Conservation (phyloP, 352 stramenopile genomes). For the Pythium brachiatum region DNA sequence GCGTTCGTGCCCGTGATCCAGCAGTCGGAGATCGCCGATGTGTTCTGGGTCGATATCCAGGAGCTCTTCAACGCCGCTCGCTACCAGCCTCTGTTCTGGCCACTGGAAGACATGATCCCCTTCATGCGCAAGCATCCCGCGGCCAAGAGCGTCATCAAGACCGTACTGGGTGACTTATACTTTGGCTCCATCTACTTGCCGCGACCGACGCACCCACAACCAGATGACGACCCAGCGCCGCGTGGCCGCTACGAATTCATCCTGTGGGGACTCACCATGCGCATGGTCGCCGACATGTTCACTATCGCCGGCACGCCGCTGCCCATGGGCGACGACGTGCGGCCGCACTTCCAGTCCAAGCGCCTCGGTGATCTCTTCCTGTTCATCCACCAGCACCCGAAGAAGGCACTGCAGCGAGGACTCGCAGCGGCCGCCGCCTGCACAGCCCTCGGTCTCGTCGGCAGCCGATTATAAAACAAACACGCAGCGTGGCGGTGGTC, state of each 20-base stretch:
- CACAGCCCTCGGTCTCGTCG: slow-evolving; percentile 34
- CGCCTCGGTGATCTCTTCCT: slow-evolving; percentile 47
- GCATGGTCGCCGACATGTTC: slow-evolving; percentile 62
- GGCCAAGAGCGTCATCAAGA: slow-evolving; percentile 31
- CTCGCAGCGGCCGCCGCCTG: slow-evolving; percentile 43
- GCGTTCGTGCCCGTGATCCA: slow-evolving; percentile 54
- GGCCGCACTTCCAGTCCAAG: slow-evolving; percentile 58
- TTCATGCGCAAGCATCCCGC: slow-evolving; percentile 33
- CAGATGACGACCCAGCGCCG: slow-evolving; percentile 41
- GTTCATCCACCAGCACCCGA: slow-evolving; percentile 48
- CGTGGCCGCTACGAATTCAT: slow-evolving; percentile 71
- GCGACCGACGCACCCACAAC: slow-evolving; percentile 36
- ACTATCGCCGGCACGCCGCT: slow-evolving; percentile 34
- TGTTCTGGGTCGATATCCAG: slow-evolving; percentile 81
- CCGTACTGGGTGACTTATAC: slow-evolving; percentile 48
- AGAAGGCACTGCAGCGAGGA: slow-evolving; percentile 44
- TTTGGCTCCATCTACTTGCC: slow-evolving; percentile 80
- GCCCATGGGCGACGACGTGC: slow-evolving; percentile 43
- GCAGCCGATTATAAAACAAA: slow-evolving; percentile 24
- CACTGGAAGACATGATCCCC: slow-evolving; percentile 55
- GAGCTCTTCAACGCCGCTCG: slow-evolving; percentile 62
- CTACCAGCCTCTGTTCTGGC: slow-evolving; percentile 58
- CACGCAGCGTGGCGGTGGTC: too few species aligned
- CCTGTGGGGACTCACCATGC: slow-evolving; percentile 81
- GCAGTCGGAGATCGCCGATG: slow-evolving; percentile 66